phyloP scores from a whole-genome alignment of 352 stramenopile species.

The Aphanomyces cochlioides region DNA sequence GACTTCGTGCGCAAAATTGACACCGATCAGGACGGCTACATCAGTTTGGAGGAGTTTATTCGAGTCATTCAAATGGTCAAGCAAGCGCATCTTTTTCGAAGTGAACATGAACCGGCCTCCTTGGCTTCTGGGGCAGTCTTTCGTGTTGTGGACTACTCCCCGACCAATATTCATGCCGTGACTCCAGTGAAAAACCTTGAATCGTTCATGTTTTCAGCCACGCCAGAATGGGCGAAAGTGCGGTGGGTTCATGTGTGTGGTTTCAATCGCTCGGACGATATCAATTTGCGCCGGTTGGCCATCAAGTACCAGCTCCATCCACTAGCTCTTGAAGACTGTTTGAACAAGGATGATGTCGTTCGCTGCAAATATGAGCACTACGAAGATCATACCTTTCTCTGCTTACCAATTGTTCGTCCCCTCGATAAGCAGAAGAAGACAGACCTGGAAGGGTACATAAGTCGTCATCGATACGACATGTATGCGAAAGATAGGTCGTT shows the following conservation, averaged over 20 bases:
- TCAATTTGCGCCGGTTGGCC: slow-evolving; percentile 64
- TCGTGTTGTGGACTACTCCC: slow-evolving; percentile 75
- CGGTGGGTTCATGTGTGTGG: slow-evolving; percentile 67
- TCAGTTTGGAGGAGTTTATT: slow-evolving; percentile 83
- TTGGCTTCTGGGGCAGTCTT: slow-evolving; percentile 34
- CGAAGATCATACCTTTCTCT: slow-evolving; percentile 73
- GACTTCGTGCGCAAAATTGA: slow-evolving; percentile 75
- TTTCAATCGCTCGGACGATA: slow-evolving; percentile 54
- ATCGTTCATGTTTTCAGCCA: slow-evolving; percentile 82
- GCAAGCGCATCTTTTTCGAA: slow-evolving; percentile 77
- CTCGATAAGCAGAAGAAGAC: background rate
- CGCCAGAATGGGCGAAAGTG: slow-evolving; percentile 64
- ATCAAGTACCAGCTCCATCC: slow-evolving; percentile 83
- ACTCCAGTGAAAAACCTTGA: slow-evolving; percentile 65
- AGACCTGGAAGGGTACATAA: slow-evolving; percentile 7
- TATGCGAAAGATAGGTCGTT: background rate
- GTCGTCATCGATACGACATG: background rate
- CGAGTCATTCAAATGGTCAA: slow-evolving; percentile 88
- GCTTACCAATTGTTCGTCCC: background rate
- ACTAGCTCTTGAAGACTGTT: slow-evolving; percentile 75
- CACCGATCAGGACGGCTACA: slow-evolving; percentile 74
- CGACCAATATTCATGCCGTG: slow-evolving; percentile 66
- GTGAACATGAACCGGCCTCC: slow-evolving; percentile 37
- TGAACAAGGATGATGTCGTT: slow-evolving; percentile 65
- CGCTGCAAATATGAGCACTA: slow-evolving; percentile 85